Percentiles rank a stretch among this genome's conserved stretches.
Conservation (phyloP, 2,329 filamentous ascomycete species). For the Leptographium radiaticola region DNA sequence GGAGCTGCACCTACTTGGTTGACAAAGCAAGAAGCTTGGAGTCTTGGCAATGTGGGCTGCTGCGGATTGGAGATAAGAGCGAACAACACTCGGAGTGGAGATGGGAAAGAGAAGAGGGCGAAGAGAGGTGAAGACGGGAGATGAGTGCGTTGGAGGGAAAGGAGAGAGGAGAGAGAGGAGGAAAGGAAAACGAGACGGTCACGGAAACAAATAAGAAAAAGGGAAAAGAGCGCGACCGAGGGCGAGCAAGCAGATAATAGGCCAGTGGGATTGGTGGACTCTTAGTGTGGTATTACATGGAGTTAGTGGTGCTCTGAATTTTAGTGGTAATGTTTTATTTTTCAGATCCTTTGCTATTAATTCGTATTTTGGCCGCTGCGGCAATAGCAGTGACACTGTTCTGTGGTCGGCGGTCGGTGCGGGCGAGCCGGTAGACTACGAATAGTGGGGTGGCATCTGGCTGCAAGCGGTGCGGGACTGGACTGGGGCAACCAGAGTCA, state of each 20-base stretch:
- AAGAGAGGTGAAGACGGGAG: neutral
- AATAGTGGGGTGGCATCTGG: neutral
- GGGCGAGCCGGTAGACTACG: slow-evolving; percentile 4
- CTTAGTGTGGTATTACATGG: slow-evolving; percentile 3
- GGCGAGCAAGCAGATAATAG: slow-evolving; percentile 7
- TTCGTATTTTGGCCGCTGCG: neutral
- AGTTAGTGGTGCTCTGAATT: neutral
- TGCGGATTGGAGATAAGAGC: neutral
- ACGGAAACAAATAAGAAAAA: slow-evolving; percentile 8
- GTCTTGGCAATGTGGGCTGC: slow-evolving; percentile 6
- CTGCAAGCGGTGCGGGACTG: neutral
- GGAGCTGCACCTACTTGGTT: no score
- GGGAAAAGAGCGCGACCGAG: slow-evolving; percentile 7
- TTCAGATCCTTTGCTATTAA: neutral
- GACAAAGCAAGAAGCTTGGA: neutral
- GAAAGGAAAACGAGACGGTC: neutral
- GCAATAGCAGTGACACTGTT: neutral
- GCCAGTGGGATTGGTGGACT: slow-evolving; percentile 4
- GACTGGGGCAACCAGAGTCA: neutral
- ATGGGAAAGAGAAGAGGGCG: neutral
- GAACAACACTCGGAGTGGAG: slow-evolving; percentile 8
- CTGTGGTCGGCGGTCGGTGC: neutral
- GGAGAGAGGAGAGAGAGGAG: neutral
- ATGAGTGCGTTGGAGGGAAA: slow-evolving; percentile 4
- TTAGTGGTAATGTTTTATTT: neutral